Percentiles rank a stretch among this genome's conserved stretches.
phyloP scores from a whole-genome alignment of 495 filamentous ascomycete species.

The Penicillium chermesinum region DNA sequence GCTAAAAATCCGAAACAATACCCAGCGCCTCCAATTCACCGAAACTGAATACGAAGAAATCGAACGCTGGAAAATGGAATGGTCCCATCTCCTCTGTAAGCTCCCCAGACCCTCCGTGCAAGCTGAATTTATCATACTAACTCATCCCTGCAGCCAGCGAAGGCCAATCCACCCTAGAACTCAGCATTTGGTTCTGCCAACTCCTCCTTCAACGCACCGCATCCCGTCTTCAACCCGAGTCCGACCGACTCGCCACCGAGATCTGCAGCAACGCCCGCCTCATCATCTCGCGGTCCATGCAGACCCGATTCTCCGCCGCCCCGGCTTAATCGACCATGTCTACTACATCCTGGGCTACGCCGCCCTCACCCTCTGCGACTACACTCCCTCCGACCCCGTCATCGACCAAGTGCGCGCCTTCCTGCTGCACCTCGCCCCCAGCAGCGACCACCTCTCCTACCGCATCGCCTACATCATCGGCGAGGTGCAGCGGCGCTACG shows the following conservation, averaged over 20 bases:
- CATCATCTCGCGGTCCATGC: conserved; percentile 33
- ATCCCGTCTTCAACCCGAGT: conserved; percentile 23
- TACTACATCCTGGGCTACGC: conserved; percentile 39
- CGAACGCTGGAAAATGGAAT: conserved; percentile 38
- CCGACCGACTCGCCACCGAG: conserved; percentile 26
- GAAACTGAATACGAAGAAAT: conserved; percentile 36
- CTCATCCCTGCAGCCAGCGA: conserved; percentile 20
- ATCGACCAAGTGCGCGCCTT: conserved; percentile 36
- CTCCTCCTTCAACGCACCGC: conserved; percentile 36
- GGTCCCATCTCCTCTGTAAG: conserved; percentile 35
- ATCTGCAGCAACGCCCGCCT: conserved; percentile 32
- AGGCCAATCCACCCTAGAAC: conserved; percentile 30
- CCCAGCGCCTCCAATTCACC: conserved; percentile 27
- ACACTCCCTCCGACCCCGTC: conserved; percentile 31
- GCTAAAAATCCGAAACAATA: conserved; percentile 23
- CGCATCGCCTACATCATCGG: conserved; percentile 27
- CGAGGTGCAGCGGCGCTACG: conserved; percentile 27
- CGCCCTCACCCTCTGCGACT: conserved; percentile 39
- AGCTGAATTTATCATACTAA: conserved; percentile 4
- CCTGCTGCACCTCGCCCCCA: conserved; percentile 34
- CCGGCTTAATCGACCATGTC: conserved; percentile 33
- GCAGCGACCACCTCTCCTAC: conserved; percentile 35
- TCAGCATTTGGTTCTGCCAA: conserved; percentile 38
- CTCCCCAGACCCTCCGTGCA: not conserved
- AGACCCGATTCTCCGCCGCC: conserved; percentile 27